phyloP scores from a whole-genome alignment of 345 rosid genomes.

The Gossypium longicalyx region DNA sequence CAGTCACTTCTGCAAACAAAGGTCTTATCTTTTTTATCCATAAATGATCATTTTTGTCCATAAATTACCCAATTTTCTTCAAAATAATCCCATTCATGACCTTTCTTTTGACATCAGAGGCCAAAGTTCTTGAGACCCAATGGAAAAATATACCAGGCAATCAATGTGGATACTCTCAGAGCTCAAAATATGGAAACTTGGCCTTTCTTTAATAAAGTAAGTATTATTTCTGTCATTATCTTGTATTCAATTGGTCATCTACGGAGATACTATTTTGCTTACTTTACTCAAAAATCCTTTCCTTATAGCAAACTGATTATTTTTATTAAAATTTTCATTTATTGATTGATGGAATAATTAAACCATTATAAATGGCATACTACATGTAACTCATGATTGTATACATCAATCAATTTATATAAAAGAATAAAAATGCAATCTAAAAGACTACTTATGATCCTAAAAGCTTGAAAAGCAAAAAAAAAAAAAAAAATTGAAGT shows the following conservation, averaged over 20 bases:
- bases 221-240: not conserved
- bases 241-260: not conserved
- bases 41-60: not conserved
- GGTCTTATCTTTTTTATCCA: conserved; percentile 26
- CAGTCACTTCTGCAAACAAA: conserved; percentile 67
- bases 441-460: no score
- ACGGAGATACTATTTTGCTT: no score
- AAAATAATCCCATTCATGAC: not conserved
- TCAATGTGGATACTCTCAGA: conserved; percentile 36
- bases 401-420: no score
- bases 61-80: not conserved
- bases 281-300: no score
- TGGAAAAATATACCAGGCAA: conserved; percentile 49
- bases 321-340: no score
- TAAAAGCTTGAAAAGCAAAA: no score
- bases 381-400: no score
- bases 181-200: conserved; percentile 49
- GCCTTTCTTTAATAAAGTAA: conserved; percentile 49
- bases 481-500: no score
- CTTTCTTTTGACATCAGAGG: conserved; percentile 22
- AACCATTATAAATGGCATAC: no score
- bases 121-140: conserved; percentile 43
- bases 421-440: no score
- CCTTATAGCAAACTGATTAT: no score
- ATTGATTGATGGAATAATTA: no score